A percentile compares a stretch with the other conserved stretches of the same genome.
These are phyloP conservation scores for Phaeosphaeriaceae sp. DNA, from an alignment of 2,329 filamentous ascomycete genomes.

Conservation along the genomic window DNA sequence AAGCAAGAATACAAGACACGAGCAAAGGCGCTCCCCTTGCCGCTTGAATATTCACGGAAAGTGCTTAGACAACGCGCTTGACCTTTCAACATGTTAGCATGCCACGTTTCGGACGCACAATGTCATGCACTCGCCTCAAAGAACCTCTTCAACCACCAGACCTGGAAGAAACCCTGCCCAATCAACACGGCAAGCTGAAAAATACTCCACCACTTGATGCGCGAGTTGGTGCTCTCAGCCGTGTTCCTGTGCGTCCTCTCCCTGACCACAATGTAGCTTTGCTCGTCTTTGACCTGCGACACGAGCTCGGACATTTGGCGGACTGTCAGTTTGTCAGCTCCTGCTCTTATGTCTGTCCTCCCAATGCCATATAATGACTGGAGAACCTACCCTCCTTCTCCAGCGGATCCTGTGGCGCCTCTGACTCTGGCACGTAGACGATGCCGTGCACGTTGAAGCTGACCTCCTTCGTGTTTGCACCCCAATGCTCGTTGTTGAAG, in stretches of 20 bases:
- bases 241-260: slow-evolving; percentile 98
- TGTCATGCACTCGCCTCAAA: slow-evolving; percentile 71
- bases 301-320: slow-evolving; percentile 84
- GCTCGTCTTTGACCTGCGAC: slow-evolving; percentile 94
- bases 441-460: slow-evolving; percentile 99
- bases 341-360: slow-evolving; percentile 6
- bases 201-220: slow-evolving; percentile 99
- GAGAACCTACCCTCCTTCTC: slow-evolving; percentile 78
- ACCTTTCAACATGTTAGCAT: slow-evolving; percentile 28
- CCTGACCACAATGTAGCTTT: slow-evolving; percentile 93
- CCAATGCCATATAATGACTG: background rate
- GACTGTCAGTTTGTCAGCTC: slow-evolving; percentile 59
- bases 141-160: slow-evolving; percentile 99
- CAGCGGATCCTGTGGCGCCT: slow-evolving; percentile 83
- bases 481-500: slow-evolving; percentile 99
- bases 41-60: background rate
- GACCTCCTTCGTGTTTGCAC: slow-evolving; percentile 94
- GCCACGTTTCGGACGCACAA: background rate
- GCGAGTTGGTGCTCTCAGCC: slow-evolving; percentile 94
- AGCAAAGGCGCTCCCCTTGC: background rate
- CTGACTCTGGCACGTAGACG: slow-evolving; percentile 91
- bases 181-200: slow-evolving; percentile 91
- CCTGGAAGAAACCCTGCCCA: slow-evolving; percentile 94
- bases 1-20: background rate
- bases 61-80: slow-evolving; percentile 41